Percentiles rank a stretch among this genome's conserved stretches.
Conservation (phyloP, 768 basidiomycete genomes). For the Russula sp. region DNA sequence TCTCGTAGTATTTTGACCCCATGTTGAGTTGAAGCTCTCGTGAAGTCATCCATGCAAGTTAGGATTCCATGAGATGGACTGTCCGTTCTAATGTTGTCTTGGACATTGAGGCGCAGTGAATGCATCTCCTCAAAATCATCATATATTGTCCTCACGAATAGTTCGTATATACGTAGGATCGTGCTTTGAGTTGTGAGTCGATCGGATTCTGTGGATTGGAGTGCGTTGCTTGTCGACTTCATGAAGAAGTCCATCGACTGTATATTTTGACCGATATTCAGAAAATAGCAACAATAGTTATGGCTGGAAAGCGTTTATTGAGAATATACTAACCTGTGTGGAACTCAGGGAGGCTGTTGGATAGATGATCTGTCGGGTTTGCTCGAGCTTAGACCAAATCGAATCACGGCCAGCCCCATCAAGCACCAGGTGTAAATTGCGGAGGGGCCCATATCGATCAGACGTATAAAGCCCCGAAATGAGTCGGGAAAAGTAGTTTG, state of each 20-base stretch:
- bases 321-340: constrained; percentile 22
- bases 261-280: constrained; percentile 12
- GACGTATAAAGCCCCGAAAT: constrained; percentile 11
- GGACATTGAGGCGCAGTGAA: not conserved
- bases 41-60: constrained; percentile 1
- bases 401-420: not conserved
- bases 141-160: constrained; percentile 16
- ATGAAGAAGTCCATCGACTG: constrained; percentile 22
- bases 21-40: not conserved
- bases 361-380: constrained; percentile 3
- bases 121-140: not conserved
- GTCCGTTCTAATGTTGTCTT: not conserved
- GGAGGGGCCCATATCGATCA: constrained; percentile 2
- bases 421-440: constrained; percentile 10
- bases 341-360: constrained; percentile 1
- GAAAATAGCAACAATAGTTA: constrained; percentile 5
- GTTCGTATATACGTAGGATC: constrained; percentile 13
- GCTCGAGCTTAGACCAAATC: constrained; percentile 9
- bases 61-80: not conserved
- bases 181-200: not conserved
- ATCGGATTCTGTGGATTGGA: not conserved
- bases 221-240: not conserved
- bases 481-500: constrained; percentile 4
- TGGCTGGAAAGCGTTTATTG: not conserved
- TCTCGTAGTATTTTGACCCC: constrained; percentile 10